Percentiles rank a stretch among this genome's conserved stretches.
Evolutionary conservation across 2,329 filamentous ascomycete species (phyloP).

Genomic region (Rachicladosporium sp.): DNA sequence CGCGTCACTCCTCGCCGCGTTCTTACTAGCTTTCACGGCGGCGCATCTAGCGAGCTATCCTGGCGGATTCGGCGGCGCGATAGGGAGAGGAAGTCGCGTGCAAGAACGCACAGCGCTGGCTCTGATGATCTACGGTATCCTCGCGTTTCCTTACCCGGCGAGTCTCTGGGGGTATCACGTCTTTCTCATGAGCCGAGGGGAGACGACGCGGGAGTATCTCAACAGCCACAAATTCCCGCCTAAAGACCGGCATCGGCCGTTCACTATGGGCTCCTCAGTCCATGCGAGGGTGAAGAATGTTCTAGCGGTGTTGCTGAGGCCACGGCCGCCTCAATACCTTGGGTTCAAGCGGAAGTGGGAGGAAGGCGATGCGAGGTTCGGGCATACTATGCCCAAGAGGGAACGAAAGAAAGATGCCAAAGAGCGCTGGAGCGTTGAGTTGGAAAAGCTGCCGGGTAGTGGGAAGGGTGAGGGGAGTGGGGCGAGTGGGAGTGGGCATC

Average conservation of each 20-base stretch:
- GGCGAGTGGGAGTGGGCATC: too few species aligned
- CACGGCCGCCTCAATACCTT: conserved; percentile 4
- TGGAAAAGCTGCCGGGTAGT: conserved; percentile 41
- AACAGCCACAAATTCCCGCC: conserved; percentile 93
- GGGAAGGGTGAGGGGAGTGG: too few species aligned
- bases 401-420: conserved; percentile 38
- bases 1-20: conserved; percentile 63
- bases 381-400: conserved; percentile 35
- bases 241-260: conserved; percentile 81
- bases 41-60: conserved; percentile 66
- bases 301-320: conserved; percentile 23
- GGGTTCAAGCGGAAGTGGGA: conserved; percentile 21
- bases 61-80: conserved; percentile 57
- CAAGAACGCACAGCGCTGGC: conserved; percentile 46
- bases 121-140: conserved; percentile 69
- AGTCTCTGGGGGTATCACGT: conserved; percentile 80
- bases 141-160: conserved; percentile 67
- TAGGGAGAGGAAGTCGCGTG: conserved; percentile 11
- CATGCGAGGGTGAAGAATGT: conserved; percentile 67
- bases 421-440: conserved; percentile 49
- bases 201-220: conserved; percentile 92
- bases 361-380: conserved; percentile 76
- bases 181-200: conserved; percentile 78
- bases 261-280: conserved; percentile 36
- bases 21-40: conserved; percentile 65